Evolutionary conservation across 306 rosid genomes (phyloP), one percentile per base, ranked within the genome.

Genomic region (Dalbergia cochinchinensis): DNA sequence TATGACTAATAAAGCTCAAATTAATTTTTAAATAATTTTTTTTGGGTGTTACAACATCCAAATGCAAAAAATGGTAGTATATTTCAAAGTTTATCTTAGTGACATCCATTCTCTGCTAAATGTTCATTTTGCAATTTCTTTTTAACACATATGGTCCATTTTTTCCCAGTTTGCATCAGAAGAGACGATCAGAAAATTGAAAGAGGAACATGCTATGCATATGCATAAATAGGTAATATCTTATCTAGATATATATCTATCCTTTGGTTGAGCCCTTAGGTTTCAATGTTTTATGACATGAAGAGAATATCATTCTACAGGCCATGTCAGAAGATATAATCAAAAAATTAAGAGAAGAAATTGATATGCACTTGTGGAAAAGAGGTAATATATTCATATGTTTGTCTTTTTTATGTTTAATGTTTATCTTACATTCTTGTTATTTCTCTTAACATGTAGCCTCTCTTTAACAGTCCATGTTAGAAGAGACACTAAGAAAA

Each of bases 11-110:
- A n/a, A n/a, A n/a, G n/a, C n/a, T n/a, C n/a, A n/a, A n/a, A n/a
- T n/a, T n/a, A n/a, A n/a, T n/a, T n/a, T n/a, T n/a, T n/a, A n/a
- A n/a, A n/a, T n/a, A n/a, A n/a, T n/a, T n/a, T n/a, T n/a, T n/a
- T n/a, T n/a, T n/a, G n/a, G n/a, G n/a, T n/a, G n/a, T n/a, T n/a
- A n/a, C n/a, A n/a, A 73, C 60, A 80, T 82, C 61, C 77, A 78
- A 65, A 51, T 80, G 65, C 90, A 77, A 61, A 89, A 78, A 68
- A 83, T 88, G 97, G 92, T 89, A 66, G 53, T 72, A 55, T 73
- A 76, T 57, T 76, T 77, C 55, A 59, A 63, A 69, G 39, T 63
- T 62, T 45, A 69, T 72, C 61, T 10, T 35, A 72, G 78, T 65
- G 77, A 33, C 69, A 55, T 79, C 51, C 45, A 22, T 69, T 59